Base-by-base conservation (phyloP, 495 filamentous ascomycete genomes). In the Podospora fimiseda region DNA sequence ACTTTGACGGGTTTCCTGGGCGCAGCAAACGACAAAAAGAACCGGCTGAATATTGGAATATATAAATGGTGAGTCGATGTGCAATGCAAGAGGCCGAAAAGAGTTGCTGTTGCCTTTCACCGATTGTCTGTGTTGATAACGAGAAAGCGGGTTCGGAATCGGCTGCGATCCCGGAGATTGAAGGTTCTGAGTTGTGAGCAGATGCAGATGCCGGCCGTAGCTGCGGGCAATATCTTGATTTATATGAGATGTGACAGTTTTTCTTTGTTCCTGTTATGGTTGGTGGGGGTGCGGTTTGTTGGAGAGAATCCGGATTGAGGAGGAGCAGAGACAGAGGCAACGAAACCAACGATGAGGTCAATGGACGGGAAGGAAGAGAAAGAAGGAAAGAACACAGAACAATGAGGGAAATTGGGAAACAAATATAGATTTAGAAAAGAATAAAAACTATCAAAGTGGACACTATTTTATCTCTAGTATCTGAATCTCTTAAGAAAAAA, bases 51-150 rank as follows among this genome's bases (percentile, higher is more conserved):
- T 9, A 44, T 24, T 40, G 45, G 43, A 52, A 43, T 42, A 22
- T 22, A 33, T 33, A 33, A 6, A 33, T 33, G 11, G 27, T 6
- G 27, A 44, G 16, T 13, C 36, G 53, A 27, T 50, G 52, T n/a
- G 30, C 47, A 16, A 37, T 52, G 55, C 55, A 45, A 22, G 23
- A 22, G 27, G 44, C 50, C 50, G 23, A 50, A 53, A 50, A 38
- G 20, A 44, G 54, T 16, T 9, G 2, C 14, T 19, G 20, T 14
- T 23, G 37, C 43, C 38, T 39, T 53, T 43, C 51, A 39, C 36
- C 22, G 44, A 15, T 39, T 24, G 48, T 48, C 52, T n/a, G n/a
- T n/a, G n/a, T n/a, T n/a, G 45, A 43, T 42, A 16, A 55, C 20
- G 37, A 11, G 5, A 36, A 13, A 24, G 7, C 13, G 14, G 9